phyloP scores from a whole-genome alignment of 305 asterid genomes.

The Fraxinus velutina region DNA sequence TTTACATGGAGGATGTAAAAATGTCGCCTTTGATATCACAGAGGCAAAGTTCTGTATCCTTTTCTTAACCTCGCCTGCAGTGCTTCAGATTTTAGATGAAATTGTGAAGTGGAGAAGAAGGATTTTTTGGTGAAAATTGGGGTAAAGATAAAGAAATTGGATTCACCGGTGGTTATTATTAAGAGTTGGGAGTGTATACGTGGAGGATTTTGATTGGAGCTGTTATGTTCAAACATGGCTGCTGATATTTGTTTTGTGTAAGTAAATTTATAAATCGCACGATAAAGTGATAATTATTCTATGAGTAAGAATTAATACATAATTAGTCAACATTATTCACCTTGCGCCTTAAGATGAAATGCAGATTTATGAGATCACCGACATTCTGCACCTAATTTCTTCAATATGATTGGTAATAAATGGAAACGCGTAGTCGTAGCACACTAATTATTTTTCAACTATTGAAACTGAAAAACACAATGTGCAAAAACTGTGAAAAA shows the following conservation, averaged over 20 bases:
- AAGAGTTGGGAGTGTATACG: conserved; percentile 13
- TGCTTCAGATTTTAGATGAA: neutral
- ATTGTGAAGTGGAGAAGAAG: neutral
- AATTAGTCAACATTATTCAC: neutral
- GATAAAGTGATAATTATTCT: neutral
- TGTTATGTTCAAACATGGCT: neutral
- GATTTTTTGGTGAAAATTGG: neutral
- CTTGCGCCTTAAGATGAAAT: neutral
- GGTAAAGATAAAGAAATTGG: neutral
- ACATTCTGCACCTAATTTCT: neutral
- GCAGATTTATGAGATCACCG: neutral
- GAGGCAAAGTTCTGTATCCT: neutral
- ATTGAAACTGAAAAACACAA: too few relatives aligned
- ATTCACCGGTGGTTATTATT: neutral
- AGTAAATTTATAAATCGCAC: neutral
- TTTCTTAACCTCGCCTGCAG: neutral
- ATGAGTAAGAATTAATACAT: neutral
- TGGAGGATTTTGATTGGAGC: conserved; percentile 21
- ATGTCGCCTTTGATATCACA: neutral
- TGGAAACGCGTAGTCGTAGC: neutral
- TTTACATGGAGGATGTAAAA: neutral
- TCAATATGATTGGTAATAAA: neutral
- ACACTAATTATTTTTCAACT: neutral
- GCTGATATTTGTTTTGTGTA: neutral
- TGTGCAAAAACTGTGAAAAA: neutral